Evolutionary conservation across 208 protist genomes (phyloP).

Genomic region (Leishmania gerbilli): DNA sequence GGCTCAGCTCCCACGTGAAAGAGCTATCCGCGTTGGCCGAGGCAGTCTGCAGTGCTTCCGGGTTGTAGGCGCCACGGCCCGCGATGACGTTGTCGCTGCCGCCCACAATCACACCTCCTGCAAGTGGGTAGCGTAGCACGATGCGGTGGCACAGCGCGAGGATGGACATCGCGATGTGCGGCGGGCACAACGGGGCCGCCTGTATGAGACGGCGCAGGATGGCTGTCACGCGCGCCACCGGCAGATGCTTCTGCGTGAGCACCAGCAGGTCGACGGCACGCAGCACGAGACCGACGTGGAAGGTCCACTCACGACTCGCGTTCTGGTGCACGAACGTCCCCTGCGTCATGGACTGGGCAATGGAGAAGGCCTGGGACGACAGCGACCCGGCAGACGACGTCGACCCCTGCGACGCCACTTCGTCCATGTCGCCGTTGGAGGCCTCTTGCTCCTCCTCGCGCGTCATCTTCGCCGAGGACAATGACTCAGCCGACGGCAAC

Average conservation of each 20-base stretch:
- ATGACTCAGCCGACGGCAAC: slow-evolving; percentile 62
- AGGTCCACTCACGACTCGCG: slow-evolving; percentile 87
- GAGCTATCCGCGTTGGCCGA: slow-evolving; percentile 85
- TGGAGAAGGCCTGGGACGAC: slow-evolving; percentile 92
- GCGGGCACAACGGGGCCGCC: slow-evolving; percentile 62
- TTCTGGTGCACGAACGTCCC: slow-evolving; percentile 81
- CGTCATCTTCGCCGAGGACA: slow-evolving; percentile 62
- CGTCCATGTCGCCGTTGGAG: slow-evolving; percentile 48
- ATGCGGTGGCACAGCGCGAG: slow-evolving; percentile 84
- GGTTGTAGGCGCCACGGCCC: slow-evolving; percentile 86
- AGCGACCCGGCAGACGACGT: slow-evolving; percentile 87
- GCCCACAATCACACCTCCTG: slow-evolving; percentile 79
- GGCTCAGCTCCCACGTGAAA: slow-evolving; percentile 88
- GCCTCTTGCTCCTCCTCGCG: slow-evolving; percentile 40
- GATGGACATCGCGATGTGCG: slow-evolving; percentile 85
- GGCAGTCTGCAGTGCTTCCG: slow-evolving; percentile 78
- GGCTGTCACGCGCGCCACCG: slow-evolving; percentile 83
- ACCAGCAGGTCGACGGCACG: slow-evolving; percentile 89
- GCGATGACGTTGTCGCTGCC: slow-evolving; percentile 90
- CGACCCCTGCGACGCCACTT: slow-evolving; percentile 79
- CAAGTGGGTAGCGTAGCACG: slow-evolving; percentile 79
- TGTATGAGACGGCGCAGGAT: slow-evolving; percentile 84
- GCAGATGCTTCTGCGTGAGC: slow-evolving; percentile 90
- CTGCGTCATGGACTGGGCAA: slow-evolving; percentile 89
- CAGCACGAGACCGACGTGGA: slow-evolving; percentile 85